These are phyloP conservation scores for Candida lessepsii DNA, from an alignment of 805 yeast species.

Conservation along the genomic window DNA sequence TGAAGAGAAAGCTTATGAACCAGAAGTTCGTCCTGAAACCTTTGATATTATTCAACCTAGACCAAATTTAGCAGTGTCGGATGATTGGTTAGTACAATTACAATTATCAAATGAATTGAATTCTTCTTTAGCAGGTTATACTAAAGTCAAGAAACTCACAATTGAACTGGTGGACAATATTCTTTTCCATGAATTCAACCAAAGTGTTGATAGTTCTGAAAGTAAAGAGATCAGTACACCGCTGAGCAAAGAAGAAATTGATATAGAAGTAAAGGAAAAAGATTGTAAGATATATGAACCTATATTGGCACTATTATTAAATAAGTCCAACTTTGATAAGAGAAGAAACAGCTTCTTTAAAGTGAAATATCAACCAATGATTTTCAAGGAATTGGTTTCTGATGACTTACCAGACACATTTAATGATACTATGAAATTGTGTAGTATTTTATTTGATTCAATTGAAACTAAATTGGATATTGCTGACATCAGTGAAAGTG, in stretches of 20 bases:
- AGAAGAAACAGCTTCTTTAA: conserved; percentile 30
- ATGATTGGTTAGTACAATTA: conserved; percentile 66
- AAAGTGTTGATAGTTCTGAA: conserved; percentile 14
- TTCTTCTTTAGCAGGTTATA: conserved; percentile 33
- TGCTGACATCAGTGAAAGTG: conserved; percentile 52
- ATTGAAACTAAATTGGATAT: too few species aligned
- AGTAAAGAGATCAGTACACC: conserved; percentile 25
- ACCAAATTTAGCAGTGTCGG: conserved; percentile 49
- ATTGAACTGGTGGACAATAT: conserved; percentile 41
- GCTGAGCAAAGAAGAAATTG: conserved; percentile 12
- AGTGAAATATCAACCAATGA: conserved; percentile 13
- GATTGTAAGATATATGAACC: conserved; percentile 2
- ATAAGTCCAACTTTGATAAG: conserved; percentile 20
- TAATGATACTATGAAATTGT: conserved; percentile 39
- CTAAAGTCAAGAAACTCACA: conserved; percentile 14
- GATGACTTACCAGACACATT: not conserved
- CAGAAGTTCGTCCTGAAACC: conserved; percentile 46
- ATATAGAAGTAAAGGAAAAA: not conserved
- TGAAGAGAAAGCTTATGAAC: conserved; percentile 69
- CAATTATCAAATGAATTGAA: conserved; percentile 48
- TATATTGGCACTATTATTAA: conserved; percentile 16
- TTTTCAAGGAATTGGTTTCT: conserved; percentile 19
- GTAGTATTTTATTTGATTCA: conserved; percentile 22
- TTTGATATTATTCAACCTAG: conserved; percentile 37
- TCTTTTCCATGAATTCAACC: conserved; percentile 48